Base-by-base conservation (phyloP, 2,329 filamentous ascomycete genomes). In the Cladophialophora carrionii region DNA sequence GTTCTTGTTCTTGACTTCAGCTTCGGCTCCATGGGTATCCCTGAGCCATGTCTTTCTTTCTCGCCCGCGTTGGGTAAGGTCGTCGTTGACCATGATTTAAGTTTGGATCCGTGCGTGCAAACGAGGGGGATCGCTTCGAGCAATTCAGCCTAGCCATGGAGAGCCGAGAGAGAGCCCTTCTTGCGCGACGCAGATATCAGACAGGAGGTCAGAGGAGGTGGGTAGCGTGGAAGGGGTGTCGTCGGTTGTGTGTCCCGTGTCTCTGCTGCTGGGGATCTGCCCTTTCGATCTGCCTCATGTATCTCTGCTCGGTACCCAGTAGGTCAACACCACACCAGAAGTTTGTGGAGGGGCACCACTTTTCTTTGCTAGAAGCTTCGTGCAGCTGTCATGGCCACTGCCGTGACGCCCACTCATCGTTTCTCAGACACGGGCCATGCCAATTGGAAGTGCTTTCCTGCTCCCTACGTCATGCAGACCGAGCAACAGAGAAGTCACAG, bases 201-300 rank as follows among this genome's bases (percentile, higher is more conserved):
- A 60, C 57, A 60, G 57, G 57, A 60, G 57, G 57, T 43, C 48
- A 60, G 57, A 60, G 48, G 48, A 60, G 57, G 57, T 53, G 57
- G 51, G 48, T 60, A 58, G 56, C 56, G 57, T 52, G 26, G 46
- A 32, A 53, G 53, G 46, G 46, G 41, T 20, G 56, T 51, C 22
- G 48, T 51, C 12, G 12, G 48, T 5, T 26, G 48, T 5, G 48
- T 43, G 37, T 43, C 37, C n/a, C 48, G 48, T 51, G 22, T 17
- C 20, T 51, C 46, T 26, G 46, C 24, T 49, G 8, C 10, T n/a
- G 17, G 34, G 7, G 46, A 43, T 29, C 37, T 24, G 31, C 56
- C 56, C 20, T 29, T 24, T 49, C 56, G 56, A 58, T 51, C 56
- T 58, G 34, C 41, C 56, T 58, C 22, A n/a, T 49, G 56, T 51